These are phyloP conservation scores for Aotearoamyces nothofagi DNA, from an alignment of 2,329 filamentous ascomycete genomes.

Conservation along the genomic window DNA sequence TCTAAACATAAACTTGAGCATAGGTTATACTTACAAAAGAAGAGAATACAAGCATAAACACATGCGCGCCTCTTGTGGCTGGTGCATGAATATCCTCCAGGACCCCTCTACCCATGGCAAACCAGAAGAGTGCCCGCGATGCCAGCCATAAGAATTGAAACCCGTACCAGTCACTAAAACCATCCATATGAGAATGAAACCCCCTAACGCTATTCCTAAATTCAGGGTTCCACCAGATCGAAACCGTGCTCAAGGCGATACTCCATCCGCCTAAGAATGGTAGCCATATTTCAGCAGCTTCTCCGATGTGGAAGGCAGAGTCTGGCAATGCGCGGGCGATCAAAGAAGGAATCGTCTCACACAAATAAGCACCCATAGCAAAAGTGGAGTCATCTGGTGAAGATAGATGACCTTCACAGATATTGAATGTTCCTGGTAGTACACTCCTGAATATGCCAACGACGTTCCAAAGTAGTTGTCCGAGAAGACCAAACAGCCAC, in stretches of 20 bases:
- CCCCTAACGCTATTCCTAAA: constrained; percentile 44
- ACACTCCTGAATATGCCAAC: constrained; percentile 4
- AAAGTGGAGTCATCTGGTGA: too few species aligned
- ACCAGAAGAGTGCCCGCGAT: constrained; percentile 33
- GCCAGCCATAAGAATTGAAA: constrained; percentile 45
- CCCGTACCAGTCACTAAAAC: constrained; percentile 49
- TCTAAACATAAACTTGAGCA: too few species aligned
- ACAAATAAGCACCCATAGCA: too few species aligned
- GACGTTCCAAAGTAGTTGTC: constrained; percentile 14
- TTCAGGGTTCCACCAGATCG: constrained; percentile 55
- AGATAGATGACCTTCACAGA: too few species aligned
- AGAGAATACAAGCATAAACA: constrained; percentile 35
- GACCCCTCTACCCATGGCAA: constrained; percentile 9
- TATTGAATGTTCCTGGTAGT: background rate
- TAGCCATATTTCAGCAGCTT: too few species aligned
- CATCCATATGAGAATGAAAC: constrained; percentile 41
- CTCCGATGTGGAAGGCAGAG: too few species aligned
- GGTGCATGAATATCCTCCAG: constrained; percentile 8
- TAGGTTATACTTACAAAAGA: constrained; percentile 34
- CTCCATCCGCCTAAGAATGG: background rate
- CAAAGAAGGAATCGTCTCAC: too few species aligned
- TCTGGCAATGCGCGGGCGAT: too few species aligned
- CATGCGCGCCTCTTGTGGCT: constrained; percentile 27
- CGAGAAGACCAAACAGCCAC: constrained; percentile 13
- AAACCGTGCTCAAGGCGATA: constrained; percentile 25